Conservation (phyloP, 179 eudicot species). For the Pouteria campechiana region DNA sequence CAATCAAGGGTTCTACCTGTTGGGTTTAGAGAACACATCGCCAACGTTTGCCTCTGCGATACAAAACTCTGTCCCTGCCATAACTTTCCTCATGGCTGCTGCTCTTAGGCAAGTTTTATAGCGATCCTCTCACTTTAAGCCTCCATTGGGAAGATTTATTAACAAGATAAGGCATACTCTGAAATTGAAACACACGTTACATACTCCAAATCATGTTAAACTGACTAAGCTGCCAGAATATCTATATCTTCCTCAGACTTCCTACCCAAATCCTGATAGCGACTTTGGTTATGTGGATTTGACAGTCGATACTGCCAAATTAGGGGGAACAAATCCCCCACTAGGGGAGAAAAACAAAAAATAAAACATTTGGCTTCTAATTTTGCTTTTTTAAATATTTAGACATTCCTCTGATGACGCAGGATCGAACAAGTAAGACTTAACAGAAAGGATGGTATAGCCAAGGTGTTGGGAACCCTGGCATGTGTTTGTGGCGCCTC, state of each 20-base stretch:
- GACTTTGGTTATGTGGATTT: too few species aligned
- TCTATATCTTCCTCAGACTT: too few species aligned
- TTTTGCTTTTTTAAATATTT: not conserved
- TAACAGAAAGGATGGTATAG: constrained; percentile 69
- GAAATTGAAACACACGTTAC: too few species aligned
- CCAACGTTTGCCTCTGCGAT: constrained; percentile 94
- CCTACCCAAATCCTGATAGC: too few species aligned
- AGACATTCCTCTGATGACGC: constrained; percentile 13
- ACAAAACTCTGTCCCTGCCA: constrained; percentile 93
- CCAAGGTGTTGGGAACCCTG: constrained; percentile 65
- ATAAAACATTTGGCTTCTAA: not conserved
- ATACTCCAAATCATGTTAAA: too few species aligned
- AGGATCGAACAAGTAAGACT: constrained; percentile 83
- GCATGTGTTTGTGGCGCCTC: constrained; percentile 78
- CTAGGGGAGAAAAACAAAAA: too few species aligned
- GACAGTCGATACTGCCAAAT: too few species aligned
- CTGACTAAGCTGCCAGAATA: too few species aligned
- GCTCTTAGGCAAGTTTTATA: constrained; percentile 51
- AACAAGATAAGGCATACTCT: too few species aligned
- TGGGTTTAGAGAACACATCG: constrained; percentile 81
- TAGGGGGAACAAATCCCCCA: too few species aligned
- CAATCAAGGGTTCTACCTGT: constrained; percentile 87
- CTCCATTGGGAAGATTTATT: too few species aligned
- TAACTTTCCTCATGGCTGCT: constrained; percentile 87
- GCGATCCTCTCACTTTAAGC: too few species aligned